Percentiles rank a stretch among this genome's conserved stretches.
phyloP scores from a whole-genome alignment of 2,329 filamentous ascomycete genomes.

The Sarocladiaceae sp. region DNA sequence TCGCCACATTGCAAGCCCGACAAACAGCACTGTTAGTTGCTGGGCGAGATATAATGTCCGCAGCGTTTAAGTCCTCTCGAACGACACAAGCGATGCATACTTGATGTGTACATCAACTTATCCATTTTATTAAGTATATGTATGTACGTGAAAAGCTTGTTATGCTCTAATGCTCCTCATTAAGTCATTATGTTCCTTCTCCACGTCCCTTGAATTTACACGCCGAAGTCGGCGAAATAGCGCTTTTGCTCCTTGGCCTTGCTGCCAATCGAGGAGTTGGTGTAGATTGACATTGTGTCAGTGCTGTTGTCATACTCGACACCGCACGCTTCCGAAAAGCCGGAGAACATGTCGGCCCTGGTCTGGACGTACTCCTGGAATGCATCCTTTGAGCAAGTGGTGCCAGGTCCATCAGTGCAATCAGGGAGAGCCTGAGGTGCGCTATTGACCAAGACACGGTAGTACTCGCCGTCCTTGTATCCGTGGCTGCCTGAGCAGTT shows the following conservation, averaged over 20 bases:
- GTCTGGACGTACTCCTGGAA: conserved; percentile 35
- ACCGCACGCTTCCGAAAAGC: conserved; percentile 36
- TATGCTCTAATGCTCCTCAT: too few species aligned
- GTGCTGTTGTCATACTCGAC: conserved; percentile 30
- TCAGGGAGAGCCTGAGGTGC: conserved; percentile 36
- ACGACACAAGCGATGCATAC: too few species aligned
- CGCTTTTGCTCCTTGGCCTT: background rate
- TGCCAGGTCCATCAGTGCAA: conserved; percentile 40
- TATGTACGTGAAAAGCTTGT: too few species aligned
- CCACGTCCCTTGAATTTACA: background rate
- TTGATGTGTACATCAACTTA: too few species aligned
- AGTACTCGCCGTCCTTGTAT: conserved; percentile 47
- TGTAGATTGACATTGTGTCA: conserved; percentile 29
- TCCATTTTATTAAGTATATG: too few species aligned
- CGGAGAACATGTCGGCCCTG: conserved; percentile 31
- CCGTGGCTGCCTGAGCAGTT: conserved; percentile 55
- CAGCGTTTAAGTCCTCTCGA: too few species aligned
- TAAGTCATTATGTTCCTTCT: too few species aligned
- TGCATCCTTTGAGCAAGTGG: conserved; percentile 34
- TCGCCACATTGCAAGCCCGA: too few species aligned
- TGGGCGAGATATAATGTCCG: too few species aligned
- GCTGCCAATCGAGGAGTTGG: background rate
- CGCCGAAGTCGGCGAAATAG: conserved; percentile 3
- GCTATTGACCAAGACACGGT: conserved; percentile 40
- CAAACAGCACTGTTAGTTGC: too few species aligned